Evolutionary conservation across 78 protist species (phyloP).

Genomic region (Dictyostelium firmibasis): DNA sequence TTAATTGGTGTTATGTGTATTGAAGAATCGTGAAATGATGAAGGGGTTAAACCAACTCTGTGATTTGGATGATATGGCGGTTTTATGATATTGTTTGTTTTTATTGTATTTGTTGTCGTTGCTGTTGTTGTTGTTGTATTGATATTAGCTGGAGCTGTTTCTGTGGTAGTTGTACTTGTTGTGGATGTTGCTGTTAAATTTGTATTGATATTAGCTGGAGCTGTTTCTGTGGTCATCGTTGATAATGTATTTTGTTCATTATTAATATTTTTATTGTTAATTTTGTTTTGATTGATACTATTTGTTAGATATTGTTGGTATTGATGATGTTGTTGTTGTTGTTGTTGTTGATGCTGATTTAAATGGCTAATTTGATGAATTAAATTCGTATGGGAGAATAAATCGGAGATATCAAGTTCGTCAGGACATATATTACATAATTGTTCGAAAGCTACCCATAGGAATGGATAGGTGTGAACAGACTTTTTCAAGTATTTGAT

Average conservation of each 20-base stretch:
- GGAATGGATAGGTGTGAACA: conserved; percentile 22
- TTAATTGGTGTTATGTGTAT: conserved; percentile 14
- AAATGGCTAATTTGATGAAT: neutral
- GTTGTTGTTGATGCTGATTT: neutral
- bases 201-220: neutral
- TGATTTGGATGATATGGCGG: conserved; percentile 4
- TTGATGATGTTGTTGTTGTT: neutral
- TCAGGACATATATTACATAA: conserved; percentile 48
- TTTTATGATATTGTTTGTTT: neutral
- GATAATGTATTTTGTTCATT: neutral
- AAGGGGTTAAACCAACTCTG: neutral
- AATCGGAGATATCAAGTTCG: neutral
- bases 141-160: neutral
- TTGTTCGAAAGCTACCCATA: conserved; percentile 66
- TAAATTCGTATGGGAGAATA: conserved; percentile 6
- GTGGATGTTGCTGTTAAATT: neutral
- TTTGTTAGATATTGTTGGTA: neutral
- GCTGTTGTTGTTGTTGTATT: neutral
- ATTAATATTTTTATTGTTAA: conserved; percentile 1
- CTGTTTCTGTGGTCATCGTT: neutral
- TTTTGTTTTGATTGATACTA: neutral
- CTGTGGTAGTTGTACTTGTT: neutral
- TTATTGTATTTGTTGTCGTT: neutral
- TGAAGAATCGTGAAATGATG: conserved; percentile 7
- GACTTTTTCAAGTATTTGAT: conserved; percentile 12